Percentiles rank a stretch among this genome's conserved stretches.
Conservation (phyloP, 208 protist genomes). For the Crithidia brevicula region DNA sequence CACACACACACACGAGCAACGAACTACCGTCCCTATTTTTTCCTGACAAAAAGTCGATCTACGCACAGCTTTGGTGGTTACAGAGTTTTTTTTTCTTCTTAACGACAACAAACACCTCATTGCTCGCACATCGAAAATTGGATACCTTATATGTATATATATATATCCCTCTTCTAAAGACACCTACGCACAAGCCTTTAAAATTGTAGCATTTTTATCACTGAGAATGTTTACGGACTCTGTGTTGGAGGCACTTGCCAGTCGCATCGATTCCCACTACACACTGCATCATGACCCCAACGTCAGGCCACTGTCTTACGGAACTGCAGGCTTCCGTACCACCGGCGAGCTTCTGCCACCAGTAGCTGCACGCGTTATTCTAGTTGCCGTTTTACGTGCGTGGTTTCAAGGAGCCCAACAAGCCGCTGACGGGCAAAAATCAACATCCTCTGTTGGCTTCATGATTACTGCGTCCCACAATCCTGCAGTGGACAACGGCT, state of each 20-base stretch:
- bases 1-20: neutral
- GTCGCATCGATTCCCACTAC: constrained; percentile 39
- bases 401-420: constrained; percentile 34
- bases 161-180: no score
- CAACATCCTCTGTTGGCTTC: constrained; percentile 49
- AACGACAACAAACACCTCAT: neutral
- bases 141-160: constrained; percentile 16
- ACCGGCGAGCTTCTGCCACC: constrained; percentile 46
- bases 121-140: neutral
- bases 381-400: constrained; percentile 62
- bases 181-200: no score
- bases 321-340: constrained; percentile 84
- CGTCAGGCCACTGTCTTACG: constrained; percentile 48
- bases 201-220: constrained; percentile 12
- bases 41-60: no score
- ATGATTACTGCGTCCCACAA: constrained; percentile 92
- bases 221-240: constrained; percentile 20
- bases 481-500: constrained; percentile 79
- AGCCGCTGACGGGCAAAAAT: neutral
- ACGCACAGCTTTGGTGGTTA: no score
- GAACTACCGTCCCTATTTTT: no score
- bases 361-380: constrained; percentile 61
- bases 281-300: constrained; percentile 47
- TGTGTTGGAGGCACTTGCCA: constrained; percentile 22
- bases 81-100: constrained; percentile 4